phyloP scores from a whole-genome alignment of 768 basidiomycete species.

The Cantharellus cinnabarinus region DNA sequence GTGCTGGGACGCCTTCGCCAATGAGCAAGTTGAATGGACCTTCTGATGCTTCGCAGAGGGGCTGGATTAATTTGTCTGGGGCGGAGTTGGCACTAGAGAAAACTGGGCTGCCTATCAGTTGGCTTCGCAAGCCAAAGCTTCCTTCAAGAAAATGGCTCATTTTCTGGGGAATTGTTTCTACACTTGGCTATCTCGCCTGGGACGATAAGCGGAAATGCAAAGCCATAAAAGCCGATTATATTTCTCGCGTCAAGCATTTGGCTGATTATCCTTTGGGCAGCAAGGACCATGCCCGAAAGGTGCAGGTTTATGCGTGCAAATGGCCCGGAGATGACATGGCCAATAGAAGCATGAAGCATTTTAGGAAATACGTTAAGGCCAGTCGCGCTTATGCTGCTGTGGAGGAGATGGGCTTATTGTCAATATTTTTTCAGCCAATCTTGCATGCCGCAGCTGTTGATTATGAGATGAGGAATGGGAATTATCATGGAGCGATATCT shows the following conservation, averaged over 20 bases:
- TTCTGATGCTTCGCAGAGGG: too few species aligned
- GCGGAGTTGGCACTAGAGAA: constrained; percentile 15
- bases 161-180: constrained; percentile 60
- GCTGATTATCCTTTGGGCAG: constrained; percentile 45
- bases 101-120: constrained; percentile 42
- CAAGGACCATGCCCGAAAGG: constrained; percentile 49
- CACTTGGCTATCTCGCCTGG: constrained; percentile 48
- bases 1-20: too few species aligned
- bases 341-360: constrained; percentile 65
- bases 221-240: constrained; percentile 52
- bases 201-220: constrained; percentile 78
- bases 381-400: constrained; percentile 7
- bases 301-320: constrained; percentile 70
- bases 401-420: background rate
- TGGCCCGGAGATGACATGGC: constrained; percentile 94
- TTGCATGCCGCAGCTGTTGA: constrained; percentile 88
- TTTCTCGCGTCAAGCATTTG: constrained; percentile 60
- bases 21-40: too few species aligned
- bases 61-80: background rate
- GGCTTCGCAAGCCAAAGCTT: constrained; percentile 69
- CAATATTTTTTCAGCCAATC: constrained; percentile 42
- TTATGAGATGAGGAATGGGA: constrained; percentile 65
- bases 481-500: constrained; percentile 73
- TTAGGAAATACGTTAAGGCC: constrained; percentile 96
- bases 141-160: constrained; percentile 91